phyloP scores from a whole-genome alignment of 352 stramenopile species.

The Globisporangium carolinianum region DNA sequence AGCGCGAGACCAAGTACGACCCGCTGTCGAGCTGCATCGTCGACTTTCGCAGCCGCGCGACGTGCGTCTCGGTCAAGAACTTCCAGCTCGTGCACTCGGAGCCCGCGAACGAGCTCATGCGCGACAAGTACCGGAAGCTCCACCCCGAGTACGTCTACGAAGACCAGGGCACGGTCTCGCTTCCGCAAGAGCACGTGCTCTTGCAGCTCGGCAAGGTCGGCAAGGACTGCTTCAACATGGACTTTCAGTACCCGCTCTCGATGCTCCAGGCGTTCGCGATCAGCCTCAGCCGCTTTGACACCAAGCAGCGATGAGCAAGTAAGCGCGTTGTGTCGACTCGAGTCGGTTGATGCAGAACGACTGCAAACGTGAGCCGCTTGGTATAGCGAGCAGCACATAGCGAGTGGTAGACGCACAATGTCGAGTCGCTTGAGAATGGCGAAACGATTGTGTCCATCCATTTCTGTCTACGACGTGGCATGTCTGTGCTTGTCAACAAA shows the following conservation, averaged over 20 bases:
- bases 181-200: conserved; percentile 76
- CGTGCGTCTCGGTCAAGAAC: conserved; percentile 89
- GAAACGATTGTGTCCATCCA: no score
- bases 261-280: conserved; percentile 92
- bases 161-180: conserved; percentile 76
- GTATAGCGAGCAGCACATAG: not conserved
- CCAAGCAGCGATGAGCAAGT: conserved; percentile 62
- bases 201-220: conserved; percentile 84
- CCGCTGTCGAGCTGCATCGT: conserved; percentile 89
- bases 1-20: conserved; percentile 87
- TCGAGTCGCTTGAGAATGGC: no score
- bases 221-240: conserved; percentile 94
- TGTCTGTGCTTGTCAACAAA: no score
- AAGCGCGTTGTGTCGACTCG: not conserved
- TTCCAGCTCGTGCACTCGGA: conserved; percentile 89
- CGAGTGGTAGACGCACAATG: not conserved
- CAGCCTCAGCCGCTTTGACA: conserved; percentile 89
- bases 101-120: conserved; percentile 57
- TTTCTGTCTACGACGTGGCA: no score
- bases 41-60: conserved; percentile 89
- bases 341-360: not conserved
- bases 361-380: not conserved
- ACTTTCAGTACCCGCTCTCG: conserved; percentile 90
- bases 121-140: conserved; percentile 59
- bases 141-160: conserved; percentile 74